Evolutionary conservation across 306 rosid species (phyloP), one percentile per base, ranked within the genome.

Genomic region (Vicia faba): DNA sequence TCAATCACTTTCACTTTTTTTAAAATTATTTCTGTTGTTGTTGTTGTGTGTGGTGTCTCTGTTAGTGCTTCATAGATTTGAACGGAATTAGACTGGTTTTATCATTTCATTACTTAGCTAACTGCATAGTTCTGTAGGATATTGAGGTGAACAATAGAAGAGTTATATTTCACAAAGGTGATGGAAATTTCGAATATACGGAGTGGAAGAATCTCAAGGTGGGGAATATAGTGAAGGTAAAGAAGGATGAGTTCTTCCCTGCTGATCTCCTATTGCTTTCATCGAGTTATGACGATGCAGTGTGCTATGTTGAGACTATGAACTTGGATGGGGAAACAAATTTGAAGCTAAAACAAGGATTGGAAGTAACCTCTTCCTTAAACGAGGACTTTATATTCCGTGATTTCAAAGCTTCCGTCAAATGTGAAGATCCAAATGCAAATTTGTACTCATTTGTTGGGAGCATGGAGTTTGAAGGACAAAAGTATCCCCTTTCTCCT

Each of bases 291-390:
- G 96, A 84, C 16, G 97, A 91, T 75, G 89, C 96, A 53, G 72
- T 91, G 64, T 88, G 97, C 84, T 91, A 91, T 64, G 97, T 91
- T 25, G 96, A 91, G 80, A 91, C 97, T 55, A 91, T 84, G 96
- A 91, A 86, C 78, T 90, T 91, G 65, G 97, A 91, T 66, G 97
- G 97, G 28, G 97, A 91, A 84, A 91, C 97, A 55, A 91, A 91
- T 80, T 79, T 91, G 69, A 91, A 91, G 78, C 57, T 86, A 46
- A 91, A 91, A 70, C 96, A 88, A 78, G 89, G 83, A 11, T 81
- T 91, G 82, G 97, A 81, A 64, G 88, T 80, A 38, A 88, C 93
- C 70, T 88, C 85, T 15, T 69, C 66, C 62, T 67, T 88, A 59
- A 64, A 64, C 2, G 88, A 84, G 66, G 91, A 88, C 56, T 60